Evolutionary conservation across 345 rosid species (phyloP).

Genomic region (Carallia pectinifolia): DNA sequence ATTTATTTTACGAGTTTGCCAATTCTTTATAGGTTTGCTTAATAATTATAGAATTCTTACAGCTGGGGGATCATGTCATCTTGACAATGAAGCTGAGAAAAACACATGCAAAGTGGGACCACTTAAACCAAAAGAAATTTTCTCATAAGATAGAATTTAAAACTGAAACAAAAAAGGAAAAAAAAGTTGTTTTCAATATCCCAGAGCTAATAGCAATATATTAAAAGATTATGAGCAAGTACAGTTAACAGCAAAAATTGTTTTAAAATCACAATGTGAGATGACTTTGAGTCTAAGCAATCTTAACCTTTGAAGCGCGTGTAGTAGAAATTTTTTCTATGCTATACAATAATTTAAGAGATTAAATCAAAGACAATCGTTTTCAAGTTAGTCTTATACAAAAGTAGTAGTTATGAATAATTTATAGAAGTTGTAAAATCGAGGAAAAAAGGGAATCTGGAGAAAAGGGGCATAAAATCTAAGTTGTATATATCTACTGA

Average conservation of each 20-base stretch:
- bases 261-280: too few species aligned
- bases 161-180: too few species aligned
- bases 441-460: slow-evolving; percentile 18
- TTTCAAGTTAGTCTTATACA: slow-evolving; percentile 37
- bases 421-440: slow-evolving; percentile 18
- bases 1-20: background rate
- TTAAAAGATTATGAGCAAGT: too few species aligned
- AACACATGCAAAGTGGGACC: slow-evolving; percentile 22
- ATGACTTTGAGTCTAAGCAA: too few species aligned
- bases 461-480: slow-evolving; percentile 59
- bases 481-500: slow-evolving; percentile 49
- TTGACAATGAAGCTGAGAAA: background rate
- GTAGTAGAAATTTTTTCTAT: background rate
- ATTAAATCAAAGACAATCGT: slow-evolving; percentile 39
- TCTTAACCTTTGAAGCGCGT: slow-evolving; percentile 18
- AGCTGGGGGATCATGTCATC: slow-evolving; percentile 14
- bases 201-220: too few species aligned
- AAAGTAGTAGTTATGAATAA: slow-evolving; percentile 2
- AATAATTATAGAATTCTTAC: slow-evolving; percentile 17
- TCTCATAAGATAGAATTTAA: background rate
- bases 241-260: too few species aligned
- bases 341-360: slow-evolving; percentile 11
- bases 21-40: background rate
- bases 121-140: background rate
- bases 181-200: too few species aligned